These are phyloP conservation scores for Fragaria iinumae DNA, from an alignment of 306 rosid species.

Conservation along the genomic window DNA sequence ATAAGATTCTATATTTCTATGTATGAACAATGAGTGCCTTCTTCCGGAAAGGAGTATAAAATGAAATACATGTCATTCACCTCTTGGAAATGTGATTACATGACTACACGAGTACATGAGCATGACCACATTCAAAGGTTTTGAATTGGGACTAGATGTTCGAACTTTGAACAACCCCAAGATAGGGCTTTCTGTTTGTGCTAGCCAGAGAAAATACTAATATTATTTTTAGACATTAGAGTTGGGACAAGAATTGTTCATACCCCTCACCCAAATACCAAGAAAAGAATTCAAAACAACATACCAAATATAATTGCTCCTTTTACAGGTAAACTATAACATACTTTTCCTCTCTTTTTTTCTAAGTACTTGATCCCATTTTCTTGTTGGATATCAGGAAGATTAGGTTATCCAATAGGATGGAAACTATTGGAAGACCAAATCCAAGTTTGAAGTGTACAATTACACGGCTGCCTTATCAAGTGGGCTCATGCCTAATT, in stretches of 20 bases:
- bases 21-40: too few species aligned
- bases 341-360: not conserved
- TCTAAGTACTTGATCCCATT: not conserved
- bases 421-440: conserved; percentile 10
- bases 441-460: not conserved
- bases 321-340: not conserved
- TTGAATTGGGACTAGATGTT: not conserved
- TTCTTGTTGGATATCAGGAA: not conserved
- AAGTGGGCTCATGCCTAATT: conserved; percentile 19
- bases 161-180: not conserved
- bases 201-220: not conserved
- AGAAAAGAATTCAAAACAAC: not conserved
- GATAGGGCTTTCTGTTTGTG: not conserved
- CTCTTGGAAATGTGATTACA: not conserved
- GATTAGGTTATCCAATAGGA: not conserved
- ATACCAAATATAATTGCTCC: not conserved
- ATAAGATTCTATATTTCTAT: not conserved
- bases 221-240: not conserved
- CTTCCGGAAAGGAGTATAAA: not conserved
- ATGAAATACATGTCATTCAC: not conserved
- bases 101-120: not conserved
- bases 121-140: not conserved
- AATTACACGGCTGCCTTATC: not conserved
- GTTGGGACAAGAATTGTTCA: not conserved
- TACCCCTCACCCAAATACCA: not conserved